phyloP scores from a whole-genome alignment of 1,139 yeast species.

The Yamadazyma taylorii region DNA sequence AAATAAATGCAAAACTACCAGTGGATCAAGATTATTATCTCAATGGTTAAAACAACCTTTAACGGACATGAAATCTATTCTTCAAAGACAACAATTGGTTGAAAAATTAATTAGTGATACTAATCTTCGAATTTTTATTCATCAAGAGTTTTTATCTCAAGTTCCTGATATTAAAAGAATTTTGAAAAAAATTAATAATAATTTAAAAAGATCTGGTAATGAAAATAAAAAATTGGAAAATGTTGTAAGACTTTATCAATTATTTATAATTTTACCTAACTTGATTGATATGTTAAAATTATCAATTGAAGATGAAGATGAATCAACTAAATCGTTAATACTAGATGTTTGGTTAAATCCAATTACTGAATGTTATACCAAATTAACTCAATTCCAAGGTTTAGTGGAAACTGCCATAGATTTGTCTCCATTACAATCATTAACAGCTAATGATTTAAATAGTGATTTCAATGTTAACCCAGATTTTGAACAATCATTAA shows the following conservation, averaged over 20 bases:
- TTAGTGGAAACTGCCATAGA: constrained; percentile 92
- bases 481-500: constrained; percentile 79
- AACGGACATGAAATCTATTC: constrained; percentile 58
- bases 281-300: constrained; percentile 51
- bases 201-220: constrained; percentile 39
- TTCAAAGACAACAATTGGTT: constrained; percentile 71
- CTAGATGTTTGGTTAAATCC: constrained; percentile 58
- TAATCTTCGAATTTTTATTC: constrained; percentile 61
- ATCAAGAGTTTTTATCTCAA: constrained; percentile 64
- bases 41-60: constrained; percentile 97
- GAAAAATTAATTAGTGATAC: constrained; percentile 70
- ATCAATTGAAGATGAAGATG: constrained; percentile 34
- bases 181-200: constrained; percentile 56
- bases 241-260: constrained; percentile 85
- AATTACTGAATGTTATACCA: constrained; percentile 45
- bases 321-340: constrained; percentile 35
- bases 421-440: constrained; percentile 68
- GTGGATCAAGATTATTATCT: constrained; percentile 81
- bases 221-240: constrained; percentile 69
- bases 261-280: constrained; percentile 69
- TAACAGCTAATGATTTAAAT: constrained; percentile 37
- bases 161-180: constrained; percentile 84
- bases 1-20: constrained; percentile 82
- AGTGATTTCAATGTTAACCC: constrained; percentile 83
- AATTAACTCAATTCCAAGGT: constrained; percentile 71